Conservation (phyloP, 306 rosid species). For the Gastrolobium bilobum region DNA sequence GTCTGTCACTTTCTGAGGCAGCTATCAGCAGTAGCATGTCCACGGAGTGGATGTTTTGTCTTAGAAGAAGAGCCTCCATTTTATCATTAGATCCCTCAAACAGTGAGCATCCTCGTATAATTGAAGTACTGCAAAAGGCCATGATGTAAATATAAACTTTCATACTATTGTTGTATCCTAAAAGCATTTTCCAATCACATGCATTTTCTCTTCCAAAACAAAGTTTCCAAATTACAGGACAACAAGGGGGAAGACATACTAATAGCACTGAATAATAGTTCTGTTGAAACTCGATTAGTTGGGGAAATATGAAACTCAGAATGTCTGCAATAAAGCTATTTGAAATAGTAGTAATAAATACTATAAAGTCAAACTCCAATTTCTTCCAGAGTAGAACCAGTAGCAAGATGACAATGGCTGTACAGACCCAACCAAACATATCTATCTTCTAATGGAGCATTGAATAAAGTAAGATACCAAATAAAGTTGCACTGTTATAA, state of each 20-base stretch:
- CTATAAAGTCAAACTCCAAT: neutral
- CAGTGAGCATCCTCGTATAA: conserved; percentile 99
- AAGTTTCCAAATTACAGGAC: conserved; percentile 4
- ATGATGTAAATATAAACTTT: neutral
- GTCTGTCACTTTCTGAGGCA: conserved; percentile 80
- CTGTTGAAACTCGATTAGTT: neutral
- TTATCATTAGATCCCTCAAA: conserved; percentile 88
- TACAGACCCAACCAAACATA: conserved; percentile 8
- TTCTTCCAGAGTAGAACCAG: neutral
- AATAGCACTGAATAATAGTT: neutral
- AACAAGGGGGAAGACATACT: neutral
- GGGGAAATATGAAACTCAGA: conserved; percentile 12
- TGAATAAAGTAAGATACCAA: neutral
- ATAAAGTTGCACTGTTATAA: conserved; percentile 25
- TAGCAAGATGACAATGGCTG: conserved; percentile 15
- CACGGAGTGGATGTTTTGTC: conserved; percentile 84
- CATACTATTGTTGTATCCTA: neutral
- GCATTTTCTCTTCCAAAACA: conserved; percentile 18
- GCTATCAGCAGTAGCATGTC: conserved; percentile 88
- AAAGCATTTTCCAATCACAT: conserved; percentile 14
- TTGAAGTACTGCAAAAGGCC: conserved; percentile 83
- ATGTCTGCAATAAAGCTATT: neutral
- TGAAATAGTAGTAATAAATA: neutral
- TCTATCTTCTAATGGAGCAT: conserved; percentile 7
- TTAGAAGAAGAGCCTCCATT: conserved; percentile 88